Base-by-base conservation (phyloP, 208 protist species). In the Leishmania amazonensis region DNA sequence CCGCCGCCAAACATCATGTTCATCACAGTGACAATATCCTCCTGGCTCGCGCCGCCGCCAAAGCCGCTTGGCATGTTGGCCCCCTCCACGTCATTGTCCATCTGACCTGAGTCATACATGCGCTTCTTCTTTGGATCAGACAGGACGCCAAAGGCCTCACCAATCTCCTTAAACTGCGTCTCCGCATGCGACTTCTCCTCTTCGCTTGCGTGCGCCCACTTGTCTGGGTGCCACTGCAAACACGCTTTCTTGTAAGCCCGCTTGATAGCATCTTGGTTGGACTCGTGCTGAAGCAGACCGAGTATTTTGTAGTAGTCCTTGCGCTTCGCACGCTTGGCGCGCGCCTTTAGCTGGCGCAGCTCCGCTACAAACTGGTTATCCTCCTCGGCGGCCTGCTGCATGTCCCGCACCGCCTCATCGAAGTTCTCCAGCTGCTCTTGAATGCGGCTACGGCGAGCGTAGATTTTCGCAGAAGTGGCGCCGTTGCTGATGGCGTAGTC, bases 221-320 rank as follows among this genome's bases (percentile, higher is more conserved):
- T 97, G 83, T 99, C 97, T n/a, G 97, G 97, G 86, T 99, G 97
- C 91, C 94, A 98, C 85, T 91, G 91, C 77, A 98, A 84, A 17
- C 91, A 95, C 58, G 86, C 88, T 83, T 96, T 91, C 80, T 90
- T 94, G 85, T 98, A 99, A 42, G 96, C 94, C 31, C 91, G 93
- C 79, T 92, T 94, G 79, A 99, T 92, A 1, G 83, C 80, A 64
- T 91, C 87, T 24, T 88, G 80, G 81, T 95, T 88, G 15, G 96
- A 91, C 87, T 92, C 84, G 75, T 94, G 88, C 45, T 81, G 84
- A 3, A 83, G 47, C 35, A 99, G 80, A 15, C 87, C 93, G 51
- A 99, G 86, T 35, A 92, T 91, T 87, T 98, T 97, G 82, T 99
- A 98, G 88, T 97, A 98, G 76, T 98, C 90, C 88, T 98, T 97